phyloP scores from a whole-genome alignment of 257 asterid species.

The Handroanthus guayacan region DNA sequence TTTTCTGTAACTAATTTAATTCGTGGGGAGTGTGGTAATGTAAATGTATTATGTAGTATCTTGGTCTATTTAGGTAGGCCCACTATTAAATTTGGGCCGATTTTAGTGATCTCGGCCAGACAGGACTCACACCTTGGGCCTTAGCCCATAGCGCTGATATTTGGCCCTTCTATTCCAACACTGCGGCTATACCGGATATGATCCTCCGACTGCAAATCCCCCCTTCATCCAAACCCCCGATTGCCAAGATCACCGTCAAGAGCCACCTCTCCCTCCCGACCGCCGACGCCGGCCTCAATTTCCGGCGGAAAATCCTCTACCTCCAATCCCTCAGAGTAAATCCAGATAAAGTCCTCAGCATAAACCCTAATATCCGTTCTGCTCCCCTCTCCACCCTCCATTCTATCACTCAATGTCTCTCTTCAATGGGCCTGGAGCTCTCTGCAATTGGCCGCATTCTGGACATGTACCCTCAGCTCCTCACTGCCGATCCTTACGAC shows the following conservation, averaged over 20 bases:
- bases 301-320: conserved; percentile 66
- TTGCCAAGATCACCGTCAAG: conserved; percentile 15
- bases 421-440: conserved; percentile 73
- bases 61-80: too few relatives aligned
- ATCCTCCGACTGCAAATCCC: conserved; percentile 50
- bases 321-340: conserved; percentile 60
- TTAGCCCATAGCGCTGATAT: background rate
- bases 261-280: conserved; percentile 24
- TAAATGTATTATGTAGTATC: too few relatives aligned
- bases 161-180: background rate
- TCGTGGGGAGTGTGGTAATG: too few relatives aligned
- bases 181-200: conserved; percentile 41
- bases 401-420: conserved; percentile 66
- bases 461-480: conserved; percentile 83
- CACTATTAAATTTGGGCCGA: too few relatives aligned
- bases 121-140: too few relatives aligned
- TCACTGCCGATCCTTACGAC: conserved; percentile 68
- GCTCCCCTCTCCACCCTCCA: conserved; percentile 65
- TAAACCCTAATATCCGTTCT: conserved; percentile 73
- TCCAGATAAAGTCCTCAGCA: conserved; percentile 63
- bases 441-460: conserved; percentile 71
- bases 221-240: conserved; percentile 30
- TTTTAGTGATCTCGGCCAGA: too few relatives aligned
- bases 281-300: conserved; percentile 57
- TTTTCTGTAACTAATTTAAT: too few relatives aligned